These are phyloP conservation scores for Pythium phragmitis DNA, from an alignment of 352 stramenopile species.

Conservation along the genomic window DNA sequence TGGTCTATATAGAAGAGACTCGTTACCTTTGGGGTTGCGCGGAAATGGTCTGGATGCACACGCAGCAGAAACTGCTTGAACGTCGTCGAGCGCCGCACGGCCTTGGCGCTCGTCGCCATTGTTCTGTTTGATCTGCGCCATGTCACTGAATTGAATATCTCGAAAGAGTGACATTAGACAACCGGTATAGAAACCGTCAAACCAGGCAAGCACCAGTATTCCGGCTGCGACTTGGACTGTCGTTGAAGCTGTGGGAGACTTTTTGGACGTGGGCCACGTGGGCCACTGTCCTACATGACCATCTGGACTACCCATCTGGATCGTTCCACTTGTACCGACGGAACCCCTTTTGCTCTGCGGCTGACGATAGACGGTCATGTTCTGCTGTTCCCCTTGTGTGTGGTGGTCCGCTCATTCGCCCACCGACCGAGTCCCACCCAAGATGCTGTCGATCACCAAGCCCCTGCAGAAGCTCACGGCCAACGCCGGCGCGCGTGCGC, in stretches of 20 bases:
- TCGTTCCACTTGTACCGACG: slow-evolving; percentile 28
- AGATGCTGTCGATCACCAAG: slow-evolving; percentile 29
- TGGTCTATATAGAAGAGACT: not conserved
- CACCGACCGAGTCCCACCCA: slow-evolving; percentile 17
- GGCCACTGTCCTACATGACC: slow-evolving; percentile 19
- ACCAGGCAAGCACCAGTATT: not conserved
- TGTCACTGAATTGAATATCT: slow-evolving; percentile 1
- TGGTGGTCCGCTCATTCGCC: slow-evolving; percentile 30
- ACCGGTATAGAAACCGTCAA: not conserved
- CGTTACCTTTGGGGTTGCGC: slow-evolving; percentile 38
- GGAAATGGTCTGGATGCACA: slow-evolving; percentile 71
- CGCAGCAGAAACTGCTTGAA: slow-evolving; percentile 76
- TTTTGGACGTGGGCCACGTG: slow-evolving; percentile 6
- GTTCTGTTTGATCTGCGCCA: not conserved
- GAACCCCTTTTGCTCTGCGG: slow-evolving; percentile 17
- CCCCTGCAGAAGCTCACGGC: slow-evolving; percentile 35
- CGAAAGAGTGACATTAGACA: not conserved
- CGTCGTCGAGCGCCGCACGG: slow-evolving; percentile 32
- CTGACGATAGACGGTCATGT: slow-evolving; percentile 29
- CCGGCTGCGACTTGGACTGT: not conserved
- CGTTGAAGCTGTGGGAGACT: slow-evolving; percentile 11
- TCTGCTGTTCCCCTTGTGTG: slow-evolving; percentile 15
- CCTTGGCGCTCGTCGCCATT: slow-evolving; percentile 9
- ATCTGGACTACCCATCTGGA: slow-evolving; percentile 11
- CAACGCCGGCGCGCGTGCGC: slow-evolving; percentile 45